Evolutionary conservation across 495 filamentous ascomycete genomes (phyloP), one percentile per base, ranked within the genome.

Genomic region (Hypoxylon fuscum): DNA sequence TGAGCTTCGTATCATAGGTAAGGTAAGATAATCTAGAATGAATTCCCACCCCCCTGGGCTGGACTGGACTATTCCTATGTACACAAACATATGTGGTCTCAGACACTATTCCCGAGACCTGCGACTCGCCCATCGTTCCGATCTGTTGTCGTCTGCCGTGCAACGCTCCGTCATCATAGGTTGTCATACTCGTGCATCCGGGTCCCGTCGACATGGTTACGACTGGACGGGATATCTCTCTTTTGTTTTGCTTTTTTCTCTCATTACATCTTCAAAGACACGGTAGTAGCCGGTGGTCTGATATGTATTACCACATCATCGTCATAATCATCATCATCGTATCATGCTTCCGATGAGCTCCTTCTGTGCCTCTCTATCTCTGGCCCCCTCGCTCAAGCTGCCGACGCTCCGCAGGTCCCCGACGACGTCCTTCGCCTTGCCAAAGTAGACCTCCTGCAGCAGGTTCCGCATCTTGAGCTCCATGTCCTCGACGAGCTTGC

Each of bases 381-480:
- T 88, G 70, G 90, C 92, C 35, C 89, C 84, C 75, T 97, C 91
- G 55, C 91, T 93, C 71, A 99, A 78, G 29, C 90, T 84, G 31
- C 84, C 84, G 60, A 97, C 85, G 90, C 95, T 98, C 70, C 95
- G 83, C 71, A 99, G 81, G 72, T 98, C 93, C 27, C 94, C 95
- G n/a, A 99, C 94, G 2, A 99, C 92, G 76, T 99, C 95, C 83
- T 94, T 97, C 9, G 95, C 95, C 81, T 99, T 99, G 59, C 95
- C 95, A 75, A 99, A 99, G 77, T 99, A 99, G 45, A 99, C 95
- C 79, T 99, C 95, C 81, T 98, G 96, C 72, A 99, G 81, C 75
- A 98, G 75, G 73, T 98, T 99, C 45, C 95, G 87, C 96, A 99
- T 99, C 85, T 97, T 96, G 73, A 97, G 83, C 79, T 99, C 95